Conservation (phyloP, 768 basidiomycete species). For the Podaxis pistillaris region DNA sequence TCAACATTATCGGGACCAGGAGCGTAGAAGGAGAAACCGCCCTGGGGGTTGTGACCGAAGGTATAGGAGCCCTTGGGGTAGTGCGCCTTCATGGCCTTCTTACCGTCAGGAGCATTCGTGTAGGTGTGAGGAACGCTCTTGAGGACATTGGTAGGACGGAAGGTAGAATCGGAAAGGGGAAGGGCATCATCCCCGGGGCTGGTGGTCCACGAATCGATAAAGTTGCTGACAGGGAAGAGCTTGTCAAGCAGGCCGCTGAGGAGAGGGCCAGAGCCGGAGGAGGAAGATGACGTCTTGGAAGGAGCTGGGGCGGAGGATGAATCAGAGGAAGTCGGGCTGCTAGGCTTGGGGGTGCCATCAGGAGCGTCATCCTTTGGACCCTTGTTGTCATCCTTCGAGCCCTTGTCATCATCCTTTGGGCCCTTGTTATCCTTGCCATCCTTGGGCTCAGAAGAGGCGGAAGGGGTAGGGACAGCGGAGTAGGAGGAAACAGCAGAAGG, state of each 20-base stretch:
- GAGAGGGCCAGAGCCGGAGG: conserved; percentile 1
- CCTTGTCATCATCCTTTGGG: not conserved
- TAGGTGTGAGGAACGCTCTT: conserved; percentile 38
- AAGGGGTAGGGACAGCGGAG: not conserved
- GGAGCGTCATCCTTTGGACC: not conserved
- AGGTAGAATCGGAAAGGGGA: conserved; percentile 42
- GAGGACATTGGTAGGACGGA: conserved; percentile 38
- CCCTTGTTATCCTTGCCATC: not conserved
- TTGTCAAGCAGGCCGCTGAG: conserved; percentile 24
- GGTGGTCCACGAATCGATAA: conserved; percentile 46
- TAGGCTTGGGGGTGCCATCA: conserved; percentile 2
- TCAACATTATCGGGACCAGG: conserved; percentile 41
- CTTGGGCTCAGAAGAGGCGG: not conserved
- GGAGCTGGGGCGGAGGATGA: not conserved
- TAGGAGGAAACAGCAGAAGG: not conserved
- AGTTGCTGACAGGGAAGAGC: conserved; percentile 42
- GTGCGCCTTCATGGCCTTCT: conserved; percentile 46
- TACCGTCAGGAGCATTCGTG: conserved; percentile 48
- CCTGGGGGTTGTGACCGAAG: conserved; percentile 40
- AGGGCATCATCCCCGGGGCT: conserved; percentile 29
- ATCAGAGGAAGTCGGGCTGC: not conserved
- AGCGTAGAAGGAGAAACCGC: conserved; percentile 74
- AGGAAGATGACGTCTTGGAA: conserved; percentile 18
- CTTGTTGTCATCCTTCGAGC: too few relatives aligned
- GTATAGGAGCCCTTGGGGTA: conserved; percentile 59